A percentile compares a stretch with the other conserved stretches of the same genome.
These are phyloP conservation scores for Allantophomopsis lycopodina DNA, from an alignment of 2,329 filamentous ascomycete genomes.

Conservation along the genomic window DNA sequence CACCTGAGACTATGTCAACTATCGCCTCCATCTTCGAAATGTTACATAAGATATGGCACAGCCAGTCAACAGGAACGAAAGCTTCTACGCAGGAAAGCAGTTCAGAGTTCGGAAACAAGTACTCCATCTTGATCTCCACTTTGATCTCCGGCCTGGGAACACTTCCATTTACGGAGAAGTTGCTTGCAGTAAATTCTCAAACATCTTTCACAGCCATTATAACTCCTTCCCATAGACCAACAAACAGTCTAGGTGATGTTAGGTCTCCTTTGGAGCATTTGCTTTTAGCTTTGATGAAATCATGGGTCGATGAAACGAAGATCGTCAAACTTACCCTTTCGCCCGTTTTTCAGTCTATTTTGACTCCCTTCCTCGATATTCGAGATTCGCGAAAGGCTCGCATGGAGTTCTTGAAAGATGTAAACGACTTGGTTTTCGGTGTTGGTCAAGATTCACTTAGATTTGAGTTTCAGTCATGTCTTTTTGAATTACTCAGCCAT, in stretches of 20 bases:
- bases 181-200: conserved; percentile 32
- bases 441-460: too few species aligned
- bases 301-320: not conserved
- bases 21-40: conserved; percentile 59
- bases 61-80: conserved; percentile 8
- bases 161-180: conserved; percentile 50
- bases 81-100: conserved; percentile 23
- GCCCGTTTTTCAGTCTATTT: conserved; percentile 17
- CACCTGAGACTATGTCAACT: conserved; percentile 68
- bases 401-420: conserved; percentile 21
- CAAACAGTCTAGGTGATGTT: conserved; percentile 32
- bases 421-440: conserved; percentile 2
- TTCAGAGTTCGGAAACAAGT: not conserved
- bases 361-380: conserved; percentile 41
- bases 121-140: conserved; percentile 25
- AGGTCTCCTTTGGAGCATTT: conserved; percentile 53
- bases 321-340: too few species aligned
- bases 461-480: too few species aligned
- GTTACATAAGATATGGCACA: conserved; percentile 54
- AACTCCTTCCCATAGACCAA: conserved; percentile 46
- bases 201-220: conserved; percentile 47
- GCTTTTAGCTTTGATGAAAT: conserved; percentile 37
- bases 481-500: too few species aligned
- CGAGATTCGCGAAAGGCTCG: conserved; percentile 20
- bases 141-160: conserved; percentile 38